Evolutionary conservation across 1,284 basidiomycete genomes (phyloP).

Genomic region (Taiwanofungus camphoratus): DNA sequence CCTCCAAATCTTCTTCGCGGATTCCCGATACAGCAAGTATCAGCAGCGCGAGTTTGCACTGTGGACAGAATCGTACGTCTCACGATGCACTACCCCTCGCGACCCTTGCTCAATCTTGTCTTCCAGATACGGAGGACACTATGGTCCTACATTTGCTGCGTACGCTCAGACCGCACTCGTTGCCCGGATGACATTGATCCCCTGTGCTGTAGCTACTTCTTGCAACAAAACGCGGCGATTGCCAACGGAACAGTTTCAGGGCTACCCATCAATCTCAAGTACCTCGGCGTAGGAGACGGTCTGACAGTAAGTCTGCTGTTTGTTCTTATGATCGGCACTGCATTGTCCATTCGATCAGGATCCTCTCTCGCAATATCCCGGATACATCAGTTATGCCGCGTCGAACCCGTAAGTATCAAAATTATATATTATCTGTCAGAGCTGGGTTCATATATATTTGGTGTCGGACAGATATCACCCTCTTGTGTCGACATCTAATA

Average conservation of each 20-base stretch:
- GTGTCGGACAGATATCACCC: constrained; percentile 36
- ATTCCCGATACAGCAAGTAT: constrained; percentile 51
- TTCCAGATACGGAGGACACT: constrained; percentile 54
- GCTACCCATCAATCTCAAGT: constrained; percentile 51
- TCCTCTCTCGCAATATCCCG: constrained; percentile 51
- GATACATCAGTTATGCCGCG: constrained; percentile 48
- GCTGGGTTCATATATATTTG: not conserved
- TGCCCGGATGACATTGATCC: not conserved
- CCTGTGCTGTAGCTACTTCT: constrained; percentile 39
- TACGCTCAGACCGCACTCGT: constrained; percentile 24
- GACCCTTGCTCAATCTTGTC: constrained; percentile 1
- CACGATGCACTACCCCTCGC: constrained; percentile 10
- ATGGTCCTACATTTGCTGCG: constrained; percentile 57
- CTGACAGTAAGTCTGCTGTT: constrained; percentile 41
- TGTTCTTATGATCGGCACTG: not conserved
- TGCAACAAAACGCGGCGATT: constrained; percentile 55
- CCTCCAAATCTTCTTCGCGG: constrained; percentile 60
- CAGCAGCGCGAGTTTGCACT: constrained; percentile 47
- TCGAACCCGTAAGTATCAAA: constrained; percentile 35
- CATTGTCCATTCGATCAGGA: constrained; percentile 37
- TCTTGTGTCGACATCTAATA: constrained; percentile 36
- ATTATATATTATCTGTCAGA: not conserved
- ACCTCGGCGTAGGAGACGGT: constrained; percentile 58
- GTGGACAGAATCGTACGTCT: constrained; percentile 53
- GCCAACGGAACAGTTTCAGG: constrained; percentile 42